These are phyloP conservation scores for Groenewaldozyma tartarivorans DNA, from an alignment of 805 yeast genomes.

Conservation along the genomic window DNA sequence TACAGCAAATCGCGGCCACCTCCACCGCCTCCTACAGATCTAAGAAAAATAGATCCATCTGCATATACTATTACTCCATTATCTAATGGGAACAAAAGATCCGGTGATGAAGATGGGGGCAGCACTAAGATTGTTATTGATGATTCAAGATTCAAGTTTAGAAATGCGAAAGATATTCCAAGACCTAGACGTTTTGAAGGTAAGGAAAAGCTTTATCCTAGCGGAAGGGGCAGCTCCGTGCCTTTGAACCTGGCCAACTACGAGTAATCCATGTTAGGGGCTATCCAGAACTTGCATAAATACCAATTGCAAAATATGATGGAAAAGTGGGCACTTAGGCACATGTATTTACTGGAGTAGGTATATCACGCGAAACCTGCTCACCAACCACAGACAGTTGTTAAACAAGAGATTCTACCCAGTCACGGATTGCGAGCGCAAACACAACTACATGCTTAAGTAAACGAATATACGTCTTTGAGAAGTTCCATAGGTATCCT, in stretches of 20 bases:
- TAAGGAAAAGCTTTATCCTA: conserved; percentile 73
- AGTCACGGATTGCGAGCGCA: no score
- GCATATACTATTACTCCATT: conserved; percentile 50
- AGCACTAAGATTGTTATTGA: conserved; percentile 41
- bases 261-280: no score
- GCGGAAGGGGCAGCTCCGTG: conserved; percentile 90
- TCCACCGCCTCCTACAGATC: conserved; percentile 27
- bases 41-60: conserved; percentile 55
- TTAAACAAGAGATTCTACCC: no score
- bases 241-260: conserved; percentile 53
- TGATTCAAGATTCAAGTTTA: conserved; percentile 64
- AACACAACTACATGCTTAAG: no score
- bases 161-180: conserved; percentile 62
- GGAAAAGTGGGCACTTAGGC: no score
- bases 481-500: no score
- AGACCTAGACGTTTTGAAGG: conserved; percentile 76
- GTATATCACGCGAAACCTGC: no score
- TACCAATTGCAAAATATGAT: no score
- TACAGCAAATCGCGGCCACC: conserved; percentile 20
- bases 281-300: no score
- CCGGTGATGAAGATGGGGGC: conserved; percentile 5
- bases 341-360: no score
- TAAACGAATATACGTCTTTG: no score
- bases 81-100: conserved; percentile 1
- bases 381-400: no score